Base-by-base conservation (phyloP, 108 stramenopile genomes). In the Parmales sp. region DNA sequence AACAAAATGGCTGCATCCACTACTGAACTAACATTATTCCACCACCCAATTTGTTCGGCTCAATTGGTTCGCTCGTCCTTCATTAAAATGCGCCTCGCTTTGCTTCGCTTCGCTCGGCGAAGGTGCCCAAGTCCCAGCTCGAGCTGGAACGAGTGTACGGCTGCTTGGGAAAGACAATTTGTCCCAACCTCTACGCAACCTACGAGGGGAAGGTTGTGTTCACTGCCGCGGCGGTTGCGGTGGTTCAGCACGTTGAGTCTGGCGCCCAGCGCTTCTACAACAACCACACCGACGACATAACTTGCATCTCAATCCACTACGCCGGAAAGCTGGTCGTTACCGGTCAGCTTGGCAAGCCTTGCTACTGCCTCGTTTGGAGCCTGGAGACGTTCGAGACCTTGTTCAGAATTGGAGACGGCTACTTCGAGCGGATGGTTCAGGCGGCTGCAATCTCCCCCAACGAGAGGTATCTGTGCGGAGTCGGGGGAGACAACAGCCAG, bases 401-500 rank as follows among this genome's bases (percentile, higher is more conserved):
- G 29, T 36, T 23, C 20, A 13, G 36, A 4, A 50, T 51, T 38
- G 68, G 50, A 38, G 50, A 68, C 37, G 68, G 68, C 1, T 51
- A 45, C 50, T 28, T 68, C 38, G 38, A 38, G 37, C 22, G 68
- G 36, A 68, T 68, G 68, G 68, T 51, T 37, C 37, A 49, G 20
- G 48, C 50, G 20, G 3, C 39, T 3, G 37, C 34, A 1, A 50
- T 68, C 29, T 51, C 37, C 31, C 45, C 45, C 50, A 49, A 68
- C 49, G 31, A 28, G 20, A 37, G 46, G 16, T 37, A 51, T 25
- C 1, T 68, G 16, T 48, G 25, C 23, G 48, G 29, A 34, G 49
- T 68, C 22, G 68, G 68, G 9, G 68, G 68, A n/a, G 68, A 68
- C 50, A 49, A 68, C 68, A 34, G 37, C 37, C 68, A 68, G 20